A percentile compares a stretch with the other conserved stretches of the same genome.
Conservation (phyloP, 139 green algal genomes). For the Asterochloris erici region DNA sequence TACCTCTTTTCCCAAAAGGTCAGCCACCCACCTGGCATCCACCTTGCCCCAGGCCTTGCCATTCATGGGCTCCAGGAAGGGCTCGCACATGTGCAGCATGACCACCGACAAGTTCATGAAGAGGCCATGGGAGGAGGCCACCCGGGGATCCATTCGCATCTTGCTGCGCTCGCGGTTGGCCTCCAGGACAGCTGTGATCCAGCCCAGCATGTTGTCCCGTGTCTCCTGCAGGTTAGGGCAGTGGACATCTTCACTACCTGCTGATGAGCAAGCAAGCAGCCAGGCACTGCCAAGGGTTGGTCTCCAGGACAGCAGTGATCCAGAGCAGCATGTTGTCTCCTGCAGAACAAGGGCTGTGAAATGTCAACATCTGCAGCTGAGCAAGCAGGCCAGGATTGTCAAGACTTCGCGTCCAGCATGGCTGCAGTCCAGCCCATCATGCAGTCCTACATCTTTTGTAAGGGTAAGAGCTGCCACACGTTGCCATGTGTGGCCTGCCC, state of each 20-base stretch:
- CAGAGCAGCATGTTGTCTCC: constrained; percentile 73
- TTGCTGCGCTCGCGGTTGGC: constrained; percentile 81
- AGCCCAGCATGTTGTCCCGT: constrained; percentile 67
- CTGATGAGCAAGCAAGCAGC: background rate
- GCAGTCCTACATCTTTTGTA: background rate
- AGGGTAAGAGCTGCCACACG: too few relatives aligned
- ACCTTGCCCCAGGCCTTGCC: constrained; percentile 59
- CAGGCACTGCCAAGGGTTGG: background rate
- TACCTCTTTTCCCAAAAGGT: too few relatives aligned
- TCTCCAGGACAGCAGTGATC: constrained; percentile 85
- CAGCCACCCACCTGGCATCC: constrained; percentile 25
- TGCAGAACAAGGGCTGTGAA: constrained; percentile 84
- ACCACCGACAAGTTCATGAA: constrained; percentile 79
- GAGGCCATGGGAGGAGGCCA: constrained; percentile 67
- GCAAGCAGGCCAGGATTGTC: constrained; percentile 75
- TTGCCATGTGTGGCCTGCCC: too few relatives aligned
- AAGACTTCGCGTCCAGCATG: constrained; percentile 71
- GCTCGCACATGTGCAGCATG: constrained; percentile 75
- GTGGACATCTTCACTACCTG: background rate
- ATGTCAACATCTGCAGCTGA: constrained; percentile 34
- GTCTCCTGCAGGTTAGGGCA: constrained; percentile 33
- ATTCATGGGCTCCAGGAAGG: constrained; percentile 74
- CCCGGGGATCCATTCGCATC: constrained; percentile 59
- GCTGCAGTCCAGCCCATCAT: constrained; percentile 76
- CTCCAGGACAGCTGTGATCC: constrained; percentile 65